Evolutionary conservation across 257 asterid species (phyloP), one percentile per base, ranked within the genome.

Genomic region (Oldenlandia corymbosa): DNA sequence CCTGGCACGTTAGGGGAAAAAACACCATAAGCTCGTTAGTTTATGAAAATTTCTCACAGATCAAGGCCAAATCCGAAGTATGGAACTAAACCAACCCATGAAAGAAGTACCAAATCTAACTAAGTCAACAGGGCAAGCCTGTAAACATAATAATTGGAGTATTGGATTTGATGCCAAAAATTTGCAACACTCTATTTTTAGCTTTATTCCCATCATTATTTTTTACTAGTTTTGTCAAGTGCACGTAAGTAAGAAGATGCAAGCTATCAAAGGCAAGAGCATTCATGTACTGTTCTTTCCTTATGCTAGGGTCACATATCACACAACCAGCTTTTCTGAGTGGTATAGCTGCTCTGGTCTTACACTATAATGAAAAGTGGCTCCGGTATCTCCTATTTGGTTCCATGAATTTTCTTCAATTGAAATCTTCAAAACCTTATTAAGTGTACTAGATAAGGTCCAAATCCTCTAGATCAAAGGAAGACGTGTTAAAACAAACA

Each of bases 1-100:
- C 87, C 97, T 92, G 79, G 62, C 36, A 72, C 68, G 68, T 47
- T 27, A 47, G 28, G 13, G 60, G 23, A 32, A 14, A 28, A 37
- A 20, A 55, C 32, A 64, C 20, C 24, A 43, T 18, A 11, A 7
- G 51, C 43, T 57, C 20, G 55, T 60, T 53, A 68, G 56, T 27
- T 27, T 28, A 24, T 37, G 6, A 27, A 30, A 3, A 59, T 39
- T 14, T 48, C 20, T 5, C 30, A 36, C 53, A 24, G 20, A 31
- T 7, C 36, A 51, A 36, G 20, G 37, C 12, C 16, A 11, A 47
- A 60, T n/a, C 28, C 48, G 37, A 20, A 28, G 17, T 48, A 45
- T 21, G 42, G 5, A 49, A 32, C 23, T 39, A 6, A 60, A 23
- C 41, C 2, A 1, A 56, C 32, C 14, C 61, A 24, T 11, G 18